These are phyloP conservation scores for Batkoa obscura DNA, from an alignment of 371 early-diverging fungal genomes.

Conservation along the genomic window DNA sequence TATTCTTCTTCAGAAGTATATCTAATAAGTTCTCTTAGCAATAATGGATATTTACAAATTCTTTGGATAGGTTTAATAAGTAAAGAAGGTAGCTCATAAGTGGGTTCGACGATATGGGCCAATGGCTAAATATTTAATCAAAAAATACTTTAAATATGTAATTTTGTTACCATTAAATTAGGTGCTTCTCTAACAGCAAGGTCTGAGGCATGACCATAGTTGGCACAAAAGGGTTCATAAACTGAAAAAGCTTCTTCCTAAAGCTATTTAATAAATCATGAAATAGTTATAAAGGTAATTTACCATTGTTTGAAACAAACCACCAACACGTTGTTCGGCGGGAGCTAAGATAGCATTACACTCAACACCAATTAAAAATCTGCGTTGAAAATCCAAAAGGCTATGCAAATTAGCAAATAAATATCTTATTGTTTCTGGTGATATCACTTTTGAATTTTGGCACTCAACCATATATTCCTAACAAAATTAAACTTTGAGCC, in stretches of 20 bases:
- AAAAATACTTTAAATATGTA: not conserved
- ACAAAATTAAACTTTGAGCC: not conserved
- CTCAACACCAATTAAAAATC: slow-evolving; percentile 82
- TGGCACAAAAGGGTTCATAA: slow-evolving; percentile 88
- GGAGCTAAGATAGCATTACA: slow-evolving; percentile 48
- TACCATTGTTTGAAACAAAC: slow-evolving; percentile 43
- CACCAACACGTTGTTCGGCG: slow-evolving; percentile 74
- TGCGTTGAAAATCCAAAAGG: slow-evolving; percentile 87
- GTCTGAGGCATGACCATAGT: slow-evolving; percentile 62
- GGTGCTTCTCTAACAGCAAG: slow-evolving; percentile 27
- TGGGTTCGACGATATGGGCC: slow-evolving; percentile 58
- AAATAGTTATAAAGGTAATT: not conserved
- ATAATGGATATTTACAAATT: slow-evolving; percentile 88
- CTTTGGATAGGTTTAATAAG: slow-evolving; percentile 95
- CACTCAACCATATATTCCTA: slow-evolving; percentile 25
- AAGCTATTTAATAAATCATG: slow-evolving; percentile 9
- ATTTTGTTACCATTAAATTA: slow-evolving; percentile 13
- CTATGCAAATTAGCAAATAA: slow-evolving; percentile 85
- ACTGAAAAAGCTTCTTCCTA: slow-evolving; percentile 76
- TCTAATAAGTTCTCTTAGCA: slow-evolving; percentile 27
- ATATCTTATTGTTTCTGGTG: slow-evolving; percentile 44
- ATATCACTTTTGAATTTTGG: slow-evolving; percentile 8
- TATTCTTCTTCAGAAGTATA: slow-evolving; percentile 27
- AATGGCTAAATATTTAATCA: slow-evolving; percentile 17
- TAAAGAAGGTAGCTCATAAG: slow-evolving; percentile 66